A percentile compares a stretch with the other conserved stretches of the same genome.
Evolutionary conservation across 2,329 filamentous ascomycete species (phyloP).

Genomic region (Ophiobolus disseminans): DNA sequence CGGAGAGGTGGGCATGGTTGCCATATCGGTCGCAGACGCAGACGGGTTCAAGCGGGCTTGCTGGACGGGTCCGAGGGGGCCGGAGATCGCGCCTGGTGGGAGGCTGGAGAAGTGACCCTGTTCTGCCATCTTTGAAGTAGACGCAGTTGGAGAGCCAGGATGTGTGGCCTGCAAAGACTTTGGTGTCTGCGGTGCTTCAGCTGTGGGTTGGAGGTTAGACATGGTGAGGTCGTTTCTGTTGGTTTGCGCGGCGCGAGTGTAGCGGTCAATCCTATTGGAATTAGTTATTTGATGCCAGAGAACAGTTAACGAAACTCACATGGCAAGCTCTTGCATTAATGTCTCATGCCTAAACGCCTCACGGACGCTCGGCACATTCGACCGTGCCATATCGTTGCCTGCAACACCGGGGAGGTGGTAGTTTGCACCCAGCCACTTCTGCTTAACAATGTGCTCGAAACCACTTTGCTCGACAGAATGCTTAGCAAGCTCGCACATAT

Average conservation of each 20-base stretch:
- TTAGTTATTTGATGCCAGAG: constrained; percentile 5
- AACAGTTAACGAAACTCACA: constrained; percentile 64
- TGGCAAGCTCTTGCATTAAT: constrained; percentile 78
- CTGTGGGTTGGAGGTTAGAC: constrained; percentile 42
- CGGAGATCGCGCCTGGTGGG: constrained; percentile 39
- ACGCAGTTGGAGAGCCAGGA: constrained; percentile 49
- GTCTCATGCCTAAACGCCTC: constrained; percentile 91
- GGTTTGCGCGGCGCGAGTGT: constrained; percentile 49
- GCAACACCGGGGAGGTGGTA: constrained; percentile 79
- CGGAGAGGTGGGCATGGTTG: constrained; percentile 29
- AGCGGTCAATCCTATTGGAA: constrained; percentile 47
- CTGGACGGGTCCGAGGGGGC: constrained; percentile 40
- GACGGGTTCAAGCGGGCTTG: constrained; percentile 46
- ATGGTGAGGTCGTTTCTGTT: constrained; percentile 40
- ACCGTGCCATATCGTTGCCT: constrained; percentile 94
- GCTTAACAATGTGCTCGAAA: constrained; percentile 87
- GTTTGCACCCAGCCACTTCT: constrained; percentile 84
- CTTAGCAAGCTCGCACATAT: constrained; percentile 98
- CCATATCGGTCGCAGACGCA: constrained; percentile 25
- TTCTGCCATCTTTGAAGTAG: constrained; percentile 50
- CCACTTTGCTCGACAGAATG: constrained; percentile 95
- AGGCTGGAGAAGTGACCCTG: constrained; percentile 40
- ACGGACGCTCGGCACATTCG: constrained; percentile 91
- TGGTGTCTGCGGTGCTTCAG: constrained; percentile 36
- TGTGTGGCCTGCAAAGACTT: constrained; percentile 39